Conservation (phyloP, 2,329 filamentous ascomycete species). For the Aspergillaceae sp. region DNA sequence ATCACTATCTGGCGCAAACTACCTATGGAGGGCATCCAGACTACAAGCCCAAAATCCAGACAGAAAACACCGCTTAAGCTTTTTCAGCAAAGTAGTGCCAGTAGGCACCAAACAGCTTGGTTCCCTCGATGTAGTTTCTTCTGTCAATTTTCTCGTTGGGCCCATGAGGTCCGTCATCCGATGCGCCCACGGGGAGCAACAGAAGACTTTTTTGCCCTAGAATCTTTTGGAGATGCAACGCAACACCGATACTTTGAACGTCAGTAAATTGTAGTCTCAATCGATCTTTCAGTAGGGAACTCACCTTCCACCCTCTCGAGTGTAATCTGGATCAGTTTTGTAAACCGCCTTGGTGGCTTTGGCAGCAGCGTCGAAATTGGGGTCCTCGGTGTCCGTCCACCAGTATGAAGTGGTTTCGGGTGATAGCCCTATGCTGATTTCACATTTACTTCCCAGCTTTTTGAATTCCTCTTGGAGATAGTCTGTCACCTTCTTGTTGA, state of each 20-base stretch:
- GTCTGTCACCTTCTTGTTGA: neutral
- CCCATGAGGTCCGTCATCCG: conserved; percentile 80
- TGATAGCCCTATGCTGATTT: neutral
- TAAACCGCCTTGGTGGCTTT: conserved; percentile 2
- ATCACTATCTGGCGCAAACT: neutral
- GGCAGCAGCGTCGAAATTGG: conserved; percentile 2
- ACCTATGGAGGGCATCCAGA: neutral
- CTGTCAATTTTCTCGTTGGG: conserved; percentile 93
- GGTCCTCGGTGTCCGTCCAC: neutral
- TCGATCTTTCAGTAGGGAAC: neutral
- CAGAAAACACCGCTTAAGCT: neutral
- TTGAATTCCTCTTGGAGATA: conserved; percentile 2
- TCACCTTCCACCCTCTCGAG: conserved; percentile 5
- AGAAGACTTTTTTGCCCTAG: conserved; percentile 77
- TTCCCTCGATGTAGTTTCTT: conserved; percentile 88
- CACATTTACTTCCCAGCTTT: conserved; percentile 2
- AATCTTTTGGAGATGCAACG: conserved; percentile 65
- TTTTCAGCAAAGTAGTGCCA: conserved; percentile 1
- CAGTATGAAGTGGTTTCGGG: conserved; percentile 1
- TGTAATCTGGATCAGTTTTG: conserved; percentile 2
- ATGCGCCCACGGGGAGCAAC: conserved; percentile 82
- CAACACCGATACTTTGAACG: conserved; percentile 3
- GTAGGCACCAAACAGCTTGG: conserved; percentile 58
- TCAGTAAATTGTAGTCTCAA: neutral
- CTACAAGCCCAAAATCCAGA: neutral